A percentile compares a stretch with the other conserved stretches of the same genome.
Conservation (phyloP, 108 stramenopile genomes). For the Nannochloropsis granulata region DNA sequence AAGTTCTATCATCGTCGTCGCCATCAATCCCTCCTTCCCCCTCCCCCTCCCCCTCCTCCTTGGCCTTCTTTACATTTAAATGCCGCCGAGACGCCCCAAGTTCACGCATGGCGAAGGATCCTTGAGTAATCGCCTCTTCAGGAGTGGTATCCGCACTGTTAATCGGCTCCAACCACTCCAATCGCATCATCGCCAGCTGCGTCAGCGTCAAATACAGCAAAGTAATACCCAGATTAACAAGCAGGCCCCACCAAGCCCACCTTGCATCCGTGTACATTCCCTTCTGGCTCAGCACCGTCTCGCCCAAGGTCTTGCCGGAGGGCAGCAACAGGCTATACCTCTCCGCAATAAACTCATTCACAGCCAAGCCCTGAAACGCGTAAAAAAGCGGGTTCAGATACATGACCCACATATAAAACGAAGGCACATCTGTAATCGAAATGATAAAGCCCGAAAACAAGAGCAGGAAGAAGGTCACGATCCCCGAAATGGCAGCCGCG, state of each 20-base stretch:
- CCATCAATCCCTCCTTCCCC: background rate
- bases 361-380: conserved; percentile 1
- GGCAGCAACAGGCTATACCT: background rate
- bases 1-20: background rate
- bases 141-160: background rate
- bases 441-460: background rate
- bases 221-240: background rate
- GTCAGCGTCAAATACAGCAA: background rate
- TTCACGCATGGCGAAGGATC: background rate
- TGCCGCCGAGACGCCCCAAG: background rate
- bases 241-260: background rate
- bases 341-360: conserved; percentile 13
- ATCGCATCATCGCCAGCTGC: background rate
- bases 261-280: background rate
- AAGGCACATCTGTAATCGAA: background rate
- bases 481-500: background rate
- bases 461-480: background rate
- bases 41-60: background rate
- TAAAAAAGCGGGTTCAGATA: conserved; percentile 24
- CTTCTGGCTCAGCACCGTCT: background rate
- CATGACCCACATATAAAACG: conserved; percentile 16
- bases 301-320: background rate
- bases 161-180: background rate
- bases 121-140: background rate
- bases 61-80: background rate